Percentiles rank a stretch among this genome's conserved stretches.
These are phyloP conservation scores for Backusella tuberculispora DNA, from an alignment of 192 early-diverging fungal species.

Conservation along the genomic window DNA sequence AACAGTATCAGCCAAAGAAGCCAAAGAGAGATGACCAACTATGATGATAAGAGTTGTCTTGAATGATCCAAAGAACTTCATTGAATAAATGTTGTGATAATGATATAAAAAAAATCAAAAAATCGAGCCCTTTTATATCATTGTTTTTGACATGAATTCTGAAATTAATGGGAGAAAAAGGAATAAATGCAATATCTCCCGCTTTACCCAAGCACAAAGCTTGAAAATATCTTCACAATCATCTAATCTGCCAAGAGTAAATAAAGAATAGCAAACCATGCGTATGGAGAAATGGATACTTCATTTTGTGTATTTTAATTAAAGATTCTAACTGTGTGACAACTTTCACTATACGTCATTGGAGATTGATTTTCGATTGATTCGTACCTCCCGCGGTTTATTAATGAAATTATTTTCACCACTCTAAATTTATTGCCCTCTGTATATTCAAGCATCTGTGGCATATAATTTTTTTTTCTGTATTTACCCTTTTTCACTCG, in stretches of 20 bases:
- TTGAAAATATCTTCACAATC: not conserved
- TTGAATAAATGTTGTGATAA: not conserved
- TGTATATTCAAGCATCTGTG: not conserved
- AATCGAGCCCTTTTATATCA: not conserved
- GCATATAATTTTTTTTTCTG: not conserved
- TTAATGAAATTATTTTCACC: constrained; percentile 16
- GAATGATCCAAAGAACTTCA: not conserved
- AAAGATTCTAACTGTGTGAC: not conserved
- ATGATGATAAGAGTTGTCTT: constrained; percentile 5
- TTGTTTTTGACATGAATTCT: not conserved
- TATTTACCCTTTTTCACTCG: not conserved
- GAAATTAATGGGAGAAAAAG: not conserved
- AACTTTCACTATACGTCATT: not conserved
- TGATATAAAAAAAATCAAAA: not conserved
- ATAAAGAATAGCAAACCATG: not conserved
- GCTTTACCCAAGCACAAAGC: not conserved
- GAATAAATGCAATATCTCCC: not conserved
- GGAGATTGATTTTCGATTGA: not conserved
- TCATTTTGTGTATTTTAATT: not conserved
- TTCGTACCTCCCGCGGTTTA: constrained; percentile 1
- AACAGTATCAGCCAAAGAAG: constrained; percentile 19
- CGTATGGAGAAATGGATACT: not conserved
- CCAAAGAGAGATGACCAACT: not conserved
- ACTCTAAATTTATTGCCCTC: not conserved
- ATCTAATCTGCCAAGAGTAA: not conserved